Percentiles rank a stretch among this genome's conserved stretches.
These are phyloP conservation scores for Berberis vulgaris DNA, from an alignment of 164 flowering plant genomes.

Conservation along the genomic window DNA sequence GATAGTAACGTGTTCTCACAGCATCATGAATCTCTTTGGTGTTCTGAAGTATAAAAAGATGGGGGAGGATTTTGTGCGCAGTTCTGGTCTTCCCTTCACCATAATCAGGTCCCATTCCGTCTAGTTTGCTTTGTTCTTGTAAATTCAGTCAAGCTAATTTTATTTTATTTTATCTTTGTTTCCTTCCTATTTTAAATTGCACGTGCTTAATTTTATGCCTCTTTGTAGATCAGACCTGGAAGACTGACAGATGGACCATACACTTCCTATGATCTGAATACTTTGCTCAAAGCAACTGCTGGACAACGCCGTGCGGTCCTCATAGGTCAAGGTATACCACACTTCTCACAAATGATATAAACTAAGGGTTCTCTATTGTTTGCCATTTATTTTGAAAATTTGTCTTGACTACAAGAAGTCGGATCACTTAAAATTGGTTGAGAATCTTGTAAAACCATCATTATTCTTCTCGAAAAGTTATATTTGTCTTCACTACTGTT, in stretches of 20 bases:
- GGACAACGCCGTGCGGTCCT: slow-evolving; percentile 87
- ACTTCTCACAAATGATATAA: neutral
- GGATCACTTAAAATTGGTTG: too few species aligned
- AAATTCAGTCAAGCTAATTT: too few species aligned
- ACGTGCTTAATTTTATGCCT: neutral
- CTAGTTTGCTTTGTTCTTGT: neutral
- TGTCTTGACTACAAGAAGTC: neutral
- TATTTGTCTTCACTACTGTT: too few species aligned
- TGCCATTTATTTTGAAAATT: neutral
- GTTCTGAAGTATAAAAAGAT: slow-evolving; percentile 94
- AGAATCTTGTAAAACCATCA: too few species aligned
- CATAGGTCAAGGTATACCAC: slow-evolving; percentile 71
- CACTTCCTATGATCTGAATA: slow-evolving; percentile 95
- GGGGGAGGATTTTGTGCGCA: slow-evolving; percentile 86
- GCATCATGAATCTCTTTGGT: slow-evolving; percentile 98
- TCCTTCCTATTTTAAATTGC: neutral
- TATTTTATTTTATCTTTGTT: neutral
- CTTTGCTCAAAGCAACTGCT: slow-evolving; percentile 90
- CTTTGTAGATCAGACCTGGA: slow-evolving; percentile 50
- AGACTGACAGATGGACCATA: slow-evolving; percentile 99
- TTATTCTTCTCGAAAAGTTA: too few species aligned
- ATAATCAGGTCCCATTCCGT: slow-evolving; percentile 61
- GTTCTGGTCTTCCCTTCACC: slow-evolving; percentile 81
- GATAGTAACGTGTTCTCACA: slow-evolving; percentile 16
- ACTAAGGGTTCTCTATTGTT: neutral